These are phyloP conservation scores for Kazachstania sp. DNA, from an alignment of 1,139 yeast genomes.

Conservation along the genomic window DNA sequence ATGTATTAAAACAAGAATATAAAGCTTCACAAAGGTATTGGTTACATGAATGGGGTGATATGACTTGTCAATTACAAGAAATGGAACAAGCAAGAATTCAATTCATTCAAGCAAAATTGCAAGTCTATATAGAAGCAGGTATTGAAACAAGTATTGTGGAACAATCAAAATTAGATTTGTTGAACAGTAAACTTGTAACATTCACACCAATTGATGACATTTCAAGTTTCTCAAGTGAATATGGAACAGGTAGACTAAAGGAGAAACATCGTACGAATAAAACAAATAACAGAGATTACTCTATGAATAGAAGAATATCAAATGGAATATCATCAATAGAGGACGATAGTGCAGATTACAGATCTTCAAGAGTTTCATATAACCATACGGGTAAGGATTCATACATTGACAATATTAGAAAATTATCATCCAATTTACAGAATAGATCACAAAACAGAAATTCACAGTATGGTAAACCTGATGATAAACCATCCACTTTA, in stretches of 20 bases:
- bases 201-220: conserved; percentile 29
- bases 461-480: neutral
- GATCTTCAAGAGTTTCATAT: neutral
- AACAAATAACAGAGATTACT: neutral
- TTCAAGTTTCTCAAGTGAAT: conserved; percentile 23
- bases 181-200: conserved; percentile 19
- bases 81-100: conserved; percentile 75
- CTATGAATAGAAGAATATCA: neutral
- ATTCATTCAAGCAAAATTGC: conserved; percentile 64
- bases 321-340: neutral
- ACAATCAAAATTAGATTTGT: conserved; percentile 22
- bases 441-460: conserved; percentile 5
- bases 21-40: conserved; percentile 52
- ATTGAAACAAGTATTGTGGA: conserved; percentile 24
- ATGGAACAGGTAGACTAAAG: conserved; percentile 29
- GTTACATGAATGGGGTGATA: conserved; percentile 69
- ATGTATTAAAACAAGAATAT: conserved; percentile 53
- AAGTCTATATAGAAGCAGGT: conserved; percentile 53
- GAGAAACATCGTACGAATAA: conserved; percentile 6
- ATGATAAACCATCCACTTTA: neutral
- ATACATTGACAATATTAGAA: conserved; percentile 23
- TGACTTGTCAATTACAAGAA: conserved; percentile 62
- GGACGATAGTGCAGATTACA: neutral
- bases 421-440: conserved; percentile 24
- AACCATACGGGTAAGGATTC: conserved; percentile 10